Base-by-base conservation (phyloP, 495 filamentous ascomycete species). In the Elasticomyces elasticus region DNA sequence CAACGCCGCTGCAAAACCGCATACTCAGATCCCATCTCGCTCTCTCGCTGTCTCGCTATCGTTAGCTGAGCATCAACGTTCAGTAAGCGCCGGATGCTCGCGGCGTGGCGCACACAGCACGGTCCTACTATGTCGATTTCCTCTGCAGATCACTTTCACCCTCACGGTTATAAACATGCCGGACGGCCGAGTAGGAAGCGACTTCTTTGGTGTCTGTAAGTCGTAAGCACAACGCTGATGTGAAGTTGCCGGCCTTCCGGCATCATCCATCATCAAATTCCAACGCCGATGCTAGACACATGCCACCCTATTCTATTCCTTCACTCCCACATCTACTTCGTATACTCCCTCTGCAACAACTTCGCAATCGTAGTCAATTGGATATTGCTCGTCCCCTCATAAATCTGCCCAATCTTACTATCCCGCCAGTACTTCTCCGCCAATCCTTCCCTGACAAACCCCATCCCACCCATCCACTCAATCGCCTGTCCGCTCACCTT, bases 381-480 rank as follows among this genome's bases (percentile, higher is more conserved):
- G 49, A 81, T 83, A 60, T 81, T 81, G 65, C 85, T 87, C 51
- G 89, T 94, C 38, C 92, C 92, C 76, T 99, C 92, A 72, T 99
- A 97, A 59, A 99, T 97, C 42, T 87, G 89, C 1, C 92, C 92
- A 66, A 99, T 99, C 82, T 96, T 99, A 74, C 86, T 91, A 68
- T 99, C 92, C 22, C 92, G 78, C 76, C 83, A 99, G 74, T 84
- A 94, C 80, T 99, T 99, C 82, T 99, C 92, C 3, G 94, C 92
- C 56, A 95, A 81, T 1, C 92, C 92, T 68, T 99, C 92, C 37
- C 92, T 76, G 33, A 97, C 92, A 62, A 99, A 99, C 7, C 81
- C 82, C 92, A 95, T 96, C 48, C 92, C 92, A 30, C 92, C 92
- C 91, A 96, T 96, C 92, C 94, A 97, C 72, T 97, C 92, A 17